A percentile compares a stretch with the other conserved stretches of the same genome.
These are phyloP conservation scores for Populus davidiana DNA, from an alignment of 345 rosid genomes.

Conservation along the genomic window DNA sequence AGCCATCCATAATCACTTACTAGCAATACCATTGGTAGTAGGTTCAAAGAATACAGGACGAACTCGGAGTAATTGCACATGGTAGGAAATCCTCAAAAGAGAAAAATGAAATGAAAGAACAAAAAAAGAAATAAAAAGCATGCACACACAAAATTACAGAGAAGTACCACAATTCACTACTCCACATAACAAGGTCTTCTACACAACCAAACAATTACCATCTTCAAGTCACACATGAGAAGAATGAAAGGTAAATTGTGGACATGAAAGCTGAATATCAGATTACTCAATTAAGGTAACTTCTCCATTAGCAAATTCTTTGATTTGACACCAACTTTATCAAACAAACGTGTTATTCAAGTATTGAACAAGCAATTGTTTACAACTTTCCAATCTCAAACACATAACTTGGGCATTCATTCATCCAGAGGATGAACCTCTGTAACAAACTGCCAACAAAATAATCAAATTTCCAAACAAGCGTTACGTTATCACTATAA, in stretches of 20 bases:
- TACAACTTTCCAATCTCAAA: not conserved
- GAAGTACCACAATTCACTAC: too few relatives aligned
- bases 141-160: too few relatives aligned
- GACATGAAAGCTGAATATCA: not conserved
- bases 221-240: too few relatives aligned
- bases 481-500: not conserved
- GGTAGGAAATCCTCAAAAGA: too few relatives aligned
- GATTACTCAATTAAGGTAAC: not conserved
- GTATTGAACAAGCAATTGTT: not conserved
- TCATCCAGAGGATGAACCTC: not conserved
- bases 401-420: not conserved
- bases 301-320: not conserved
- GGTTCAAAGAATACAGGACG: too few relatives aligned
- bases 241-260: not conserved
- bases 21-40: too few relatives aligned
- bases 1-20: too few relatives aligned
- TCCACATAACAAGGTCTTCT: too few relatives aligned
- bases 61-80: too few relatives aligned
- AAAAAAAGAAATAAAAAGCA: too few relatives aligned
- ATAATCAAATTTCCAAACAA: not conserved
- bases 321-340: not conserved
- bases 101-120: too few relatives aligned
- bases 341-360: not conserved
- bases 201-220: not conserved
- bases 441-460: too few relatives aligned